Evolutionary conservation across 805 yeast genomes (phyloP), one percentile per base, ranked within the genome.

Genomic region (Candida nanaspora): DNA sequence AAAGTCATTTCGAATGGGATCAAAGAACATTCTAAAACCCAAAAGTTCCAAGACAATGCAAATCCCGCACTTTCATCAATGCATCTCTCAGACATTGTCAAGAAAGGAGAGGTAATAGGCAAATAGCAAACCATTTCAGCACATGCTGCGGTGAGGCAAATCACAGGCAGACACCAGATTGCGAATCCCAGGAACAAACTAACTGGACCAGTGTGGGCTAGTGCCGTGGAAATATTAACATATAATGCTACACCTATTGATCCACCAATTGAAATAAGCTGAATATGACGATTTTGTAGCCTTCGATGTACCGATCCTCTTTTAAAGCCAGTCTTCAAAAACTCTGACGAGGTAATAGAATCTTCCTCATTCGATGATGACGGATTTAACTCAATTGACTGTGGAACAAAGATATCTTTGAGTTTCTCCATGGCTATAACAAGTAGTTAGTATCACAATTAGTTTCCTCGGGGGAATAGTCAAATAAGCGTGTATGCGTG

Each of bases 1-100:
- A 63, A 41, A 11, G 65, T 62, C 35, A 68, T 61, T 51, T 68
- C 73, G 42, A 67, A 67, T n/a, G 74, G 72, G 44, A 68, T 63
- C 42, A 64, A 63, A 40, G 66, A 57, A 42, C 64, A 53, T 46
- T 66, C 62, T 69, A 67, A 61, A 31, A 68, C 45, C 60, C 63
- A 59, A 39, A 59, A 59, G 46, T 59, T 59, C 41, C 56, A 48
- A 21, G 57, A 52, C 10, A 58, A 56, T 10, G 53, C 49, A 29
- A 49, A 44, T 43, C 58, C 63, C 15, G 55, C 52, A 8, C 57
- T 53, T 35, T 57, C 61, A 43, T 59, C 64, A 28, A 59, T 59
- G 32, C 52, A 54, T 19, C 62, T 38, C 8, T 62, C 64, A 13
- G 62, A 56, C 59, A 59, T 50, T 28, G 47, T 45, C 30, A 59